Conservation (phyloP, 2,329 filamentous ascomycete species). For the Volutella citrinella region DNA sequence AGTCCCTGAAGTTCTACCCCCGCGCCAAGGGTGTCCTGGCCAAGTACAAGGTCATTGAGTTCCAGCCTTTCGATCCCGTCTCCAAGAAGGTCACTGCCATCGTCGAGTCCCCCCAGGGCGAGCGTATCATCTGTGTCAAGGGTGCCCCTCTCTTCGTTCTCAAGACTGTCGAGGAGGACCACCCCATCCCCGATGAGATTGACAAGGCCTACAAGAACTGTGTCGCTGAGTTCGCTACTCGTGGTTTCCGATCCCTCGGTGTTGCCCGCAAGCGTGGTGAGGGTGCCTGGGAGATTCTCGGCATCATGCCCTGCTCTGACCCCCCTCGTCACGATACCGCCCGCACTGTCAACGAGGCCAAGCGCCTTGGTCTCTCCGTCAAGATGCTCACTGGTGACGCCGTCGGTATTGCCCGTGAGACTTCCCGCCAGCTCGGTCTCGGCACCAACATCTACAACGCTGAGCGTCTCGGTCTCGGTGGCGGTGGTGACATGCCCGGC, state of each 20-base stretch:
- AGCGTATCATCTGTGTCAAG: conserved; percentile 86
- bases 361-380: conserved; percentile 81
- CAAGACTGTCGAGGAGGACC: conserved; percentile 82
- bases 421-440: conserved; percentile 84
- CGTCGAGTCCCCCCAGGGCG: conserved; percentile 78
- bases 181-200: conserved; percentile 71
- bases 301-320: conserved; percentile 93
- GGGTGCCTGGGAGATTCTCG: conserved; percentile 83
- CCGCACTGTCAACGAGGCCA: conserved; percentile 86
- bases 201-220: conserved; percentile 88
- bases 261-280: conserved; percentile 86
- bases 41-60: conserved; percentile 82
- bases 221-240: conserved; percentile 85
- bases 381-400: conserved; percentile 97
- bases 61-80: conserved; percentile 87
- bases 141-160: conserved; percentile 85
- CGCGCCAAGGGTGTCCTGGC: conserved; percentile 75
- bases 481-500: conserved; percentile 87
- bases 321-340: conserved; percentile 88
- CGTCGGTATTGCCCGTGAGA: conserved; percentile 89
- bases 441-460: conserved; percentile 94
- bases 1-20: conserved; percentile 78
- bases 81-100: conserved; percentile 89
- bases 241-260: conserved; percentile 92
- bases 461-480: conserved; percentile 85